Percentiles rank a stretch among this genome's conserved stretches.
phyloP scores from a whole-genome alignment of 2,329 filamentous ascomycete species.

The Spiromastix sp. region DNA sequence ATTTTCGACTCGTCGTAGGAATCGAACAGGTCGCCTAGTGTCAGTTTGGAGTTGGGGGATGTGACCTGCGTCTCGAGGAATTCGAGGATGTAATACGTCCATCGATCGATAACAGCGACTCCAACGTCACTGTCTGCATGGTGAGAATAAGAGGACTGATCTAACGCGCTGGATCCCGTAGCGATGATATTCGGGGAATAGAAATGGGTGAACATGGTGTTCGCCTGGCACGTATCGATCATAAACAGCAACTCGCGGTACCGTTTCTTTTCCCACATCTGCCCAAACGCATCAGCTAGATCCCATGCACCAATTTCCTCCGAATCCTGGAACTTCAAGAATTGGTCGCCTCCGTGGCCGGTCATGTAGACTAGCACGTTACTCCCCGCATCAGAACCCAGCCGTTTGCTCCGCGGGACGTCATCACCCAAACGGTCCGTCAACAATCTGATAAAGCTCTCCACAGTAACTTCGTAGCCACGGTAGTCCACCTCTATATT shows the following conservation, averaged over 20 bases:
- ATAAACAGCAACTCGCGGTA: slow-evolving; percentile 98
- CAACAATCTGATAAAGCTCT: slow-evolving; percentile 93
- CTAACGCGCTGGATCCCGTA: slow-evolving; percentile 89
- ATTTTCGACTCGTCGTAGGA: slow-evolving; percentile 94
- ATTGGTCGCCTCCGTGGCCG: slow-evolving; percentile 93
- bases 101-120: slow-evolving; percentile 94
- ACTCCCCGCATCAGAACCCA: slow-evolving; percentile 88
- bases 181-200: slow-evolving; percentile 98
- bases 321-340: slow-evolving; percentile 95
- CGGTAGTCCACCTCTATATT: slow-evolving; percentile 99
- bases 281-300: slow-evolving; percentile 90
- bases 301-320: slow-evolving; percentile 97
- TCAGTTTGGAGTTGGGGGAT: slow-evolving; percentile 77
- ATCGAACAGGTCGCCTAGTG: slow-evolving; percentile 87
- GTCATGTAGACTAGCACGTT: slow-evolving; percentile 99
- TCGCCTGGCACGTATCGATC: slow-evolving; percentile 99
- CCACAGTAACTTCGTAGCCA: slow-evolving; percentile 96
- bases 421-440: slow-evolving; percentile 91
- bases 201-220: slow-evolving; percentile 97
- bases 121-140: slow-evolving; percentile 97
- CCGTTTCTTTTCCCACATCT: slow-evolving; percentile 99
- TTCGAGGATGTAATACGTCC: slow-evolving; percentile 97
- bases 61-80: slow-evolving; percentile 87
- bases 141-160: slow-evolving; percentile 94
- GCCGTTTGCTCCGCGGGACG: slow-evolving; percentile 85